phyloP scores from a whole-genome alignment of 371 early-diverging fungal species.

The Fennellomyces sp. region DNA sequence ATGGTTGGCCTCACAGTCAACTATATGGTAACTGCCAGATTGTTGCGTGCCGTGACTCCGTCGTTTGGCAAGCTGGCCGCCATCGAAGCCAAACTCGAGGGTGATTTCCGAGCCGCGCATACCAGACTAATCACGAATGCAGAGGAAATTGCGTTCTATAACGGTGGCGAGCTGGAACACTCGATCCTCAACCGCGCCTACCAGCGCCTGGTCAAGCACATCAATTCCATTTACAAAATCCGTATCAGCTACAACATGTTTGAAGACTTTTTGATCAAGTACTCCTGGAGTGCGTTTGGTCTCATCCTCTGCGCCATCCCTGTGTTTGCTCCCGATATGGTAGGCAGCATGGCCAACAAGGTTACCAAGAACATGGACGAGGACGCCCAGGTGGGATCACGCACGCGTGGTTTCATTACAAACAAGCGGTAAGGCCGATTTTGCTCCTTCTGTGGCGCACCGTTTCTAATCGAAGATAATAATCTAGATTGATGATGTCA shows the following conservation, averaged over 20 bases:
- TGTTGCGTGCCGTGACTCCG: slow-evolving; percentile 79
- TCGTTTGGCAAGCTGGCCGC: slow-evolving; percentile 88
- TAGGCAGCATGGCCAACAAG: slow-evolving; percentile 29
- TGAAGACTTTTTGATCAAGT: slow-evolving; percentile 91
- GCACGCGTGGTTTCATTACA: slow-evolving; percentile 90
- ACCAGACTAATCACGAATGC: slow-evolving; percentile 87
- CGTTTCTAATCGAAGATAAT: no score
- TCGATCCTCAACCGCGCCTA: slow-evolving; percentile 75
- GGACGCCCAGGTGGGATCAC: slow-evolving; percentile 57
- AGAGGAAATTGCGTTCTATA: slow-evolving; percentile 88
- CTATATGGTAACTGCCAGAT: slow-evolving; percentile 70
- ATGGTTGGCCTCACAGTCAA: slow-evolving; percentile 70
- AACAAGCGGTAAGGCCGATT: slow-evolving; percentile 82
- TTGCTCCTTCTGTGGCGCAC: no score
- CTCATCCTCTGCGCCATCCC: slow-evolving; percentile 80
- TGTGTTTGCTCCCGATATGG: slow-evolving; percentile 74
- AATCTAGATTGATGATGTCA: slow-evolving; percentile 75
- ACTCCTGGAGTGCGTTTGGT: slow-evolving; percentile 75
- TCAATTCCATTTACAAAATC: slow-evolving; percentile 78
- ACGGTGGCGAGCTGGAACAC: slow-evolving; percentile 78
- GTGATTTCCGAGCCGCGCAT: slow-evolving; percentile 87
- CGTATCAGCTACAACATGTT: slow-evolving; percentile 88
- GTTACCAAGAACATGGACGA: slow-evolving; percentile 29
- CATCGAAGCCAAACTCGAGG: slow-evolving; percentile 84
- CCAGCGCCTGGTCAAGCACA: slow-evolving; percentile 71